Conservation (phyloP, 805 yeast genomes). For the Saccharomyces paradoxus region DNA sequence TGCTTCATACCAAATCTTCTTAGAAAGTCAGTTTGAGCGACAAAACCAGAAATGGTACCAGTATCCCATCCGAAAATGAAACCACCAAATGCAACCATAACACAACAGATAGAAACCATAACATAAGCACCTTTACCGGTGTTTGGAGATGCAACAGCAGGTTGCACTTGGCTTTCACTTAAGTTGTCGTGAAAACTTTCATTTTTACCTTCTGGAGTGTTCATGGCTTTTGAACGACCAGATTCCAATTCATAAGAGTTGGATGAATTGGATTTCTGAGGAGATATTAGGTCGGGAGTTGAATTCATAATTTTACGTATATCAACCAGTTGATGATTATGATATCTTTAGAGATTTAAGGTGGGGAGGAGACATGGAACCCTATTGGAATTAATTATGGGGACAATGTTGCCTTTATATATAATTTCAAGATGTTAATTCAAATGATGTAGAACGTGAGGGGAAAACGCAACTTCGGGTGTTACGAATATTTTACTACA, state of each 20-base stretch:
- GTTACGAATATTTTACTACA: not conserved
- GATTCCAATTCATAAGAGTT: conserved; percentile 6
- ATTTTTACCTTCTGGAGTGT: conserved; percentile 14
- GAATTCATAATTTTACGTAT: conserved; percentile 8
- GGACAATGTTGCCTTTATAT: not conserved
- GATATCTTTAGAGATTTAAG: not conserved
- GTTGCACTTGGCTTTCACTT: conserved; percentile 2
- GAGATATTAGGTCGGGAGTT: conserved; percentile 12
- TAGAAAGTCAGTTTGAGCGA: conserved; percentile 34
- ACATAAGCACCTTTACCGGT: conserved; percentile 25
- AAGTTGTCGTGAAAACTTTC: conserved; percentile 2
- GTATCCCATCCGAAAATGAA: conserved; percentile 72
- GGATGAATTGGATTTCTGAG: conserved; percentile 12
- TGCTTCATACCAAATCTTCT: conserved; percentile 20
- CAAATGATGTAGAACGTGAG: not conserved
- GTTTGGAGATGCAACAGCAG: conserved; percentile 9
- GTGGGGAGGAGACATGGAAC: not conserved
- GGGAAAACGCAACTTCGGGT: conserved; percentile 33
- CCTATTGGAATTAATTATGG: not conserved
- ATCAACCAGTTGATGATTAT: not conserved
- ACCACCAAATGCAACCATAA: conserved; percentile 65
- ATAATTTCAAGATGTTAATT: not conserved
- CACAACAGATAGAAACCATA: conserved; percentile 25
- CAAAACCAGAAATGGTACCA: conserved; percentile 71
- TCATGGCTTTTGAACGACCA: conserved; percentile 11